Evolutionary conservation across 179 eudicot genomes (phyloP).

Genomic region (Kewa caespitosa): DNA sequence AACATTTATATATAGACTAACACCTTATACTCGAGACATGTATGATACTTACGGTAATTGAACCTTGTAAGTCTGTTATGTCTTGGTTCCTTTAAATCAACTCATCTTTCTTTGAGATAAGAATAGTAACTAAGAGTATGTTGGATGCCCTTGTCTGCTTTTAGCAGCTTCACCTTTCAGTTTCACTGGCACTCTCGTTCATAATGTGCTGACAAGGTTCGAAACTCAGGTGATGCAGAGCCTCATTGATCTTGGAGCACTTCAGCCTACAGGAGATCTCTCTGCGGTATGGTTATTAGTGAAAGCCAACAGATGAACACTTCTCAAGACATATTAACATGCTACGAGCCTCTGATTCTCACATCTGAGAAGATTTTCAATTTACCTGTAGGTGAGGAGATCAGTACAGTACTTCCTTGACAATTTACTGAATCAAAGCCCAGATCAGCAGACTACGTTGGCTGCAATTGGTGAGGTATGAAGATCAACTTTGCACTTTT

Average conservation of each 20-base stretch:
- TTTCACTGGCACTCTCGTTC: neutral
- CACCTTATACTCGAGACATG: neutral
- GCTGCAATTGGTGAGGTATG: slow-evolving; percentile 97
- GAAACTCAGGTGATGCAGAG: slow-evolving; percentile 65
- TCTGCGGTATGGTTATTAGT: slow-evolving; percentile 58
- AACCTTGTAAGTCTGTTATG: neutral
- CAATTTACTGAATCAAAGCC: slow-evolving; percentile 79
- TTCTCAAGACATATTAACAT: neutral
- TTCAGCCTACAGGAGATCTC: slow-evolving; percentile 96
- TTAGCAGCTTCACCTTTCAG: neutral
- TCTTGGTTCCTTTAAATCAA: neutral
- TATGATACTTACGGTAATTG: too few relatives aligned
- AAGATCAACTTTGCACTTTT: neutral
- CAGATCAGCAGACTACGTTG: slow-evolving; percentile 92
- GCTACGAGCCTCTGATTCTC: neutral
- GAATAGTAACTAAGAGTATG: neutral
- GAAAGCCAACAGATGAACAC: slow-evolving; percentile 3
- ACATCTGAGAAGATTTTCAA: neutral
- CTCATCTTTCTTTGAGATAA: neutral
- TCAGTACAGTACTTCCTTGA: slow-evolving; percentile 89
- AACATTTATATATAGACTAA: neutral
- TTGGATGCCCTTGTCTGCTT: neutral
- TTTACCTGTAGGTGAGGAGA: slow-evolving; percentile 68
- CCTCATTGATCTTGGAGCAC: slow-evolving; percentile 95
- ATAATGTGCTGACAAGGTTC: slow-evolving; percentile 19